Base-by-base conservation (phyloP, 1,284 basidiomycete genomes). In the Apiotrichum siamense region DNA sequence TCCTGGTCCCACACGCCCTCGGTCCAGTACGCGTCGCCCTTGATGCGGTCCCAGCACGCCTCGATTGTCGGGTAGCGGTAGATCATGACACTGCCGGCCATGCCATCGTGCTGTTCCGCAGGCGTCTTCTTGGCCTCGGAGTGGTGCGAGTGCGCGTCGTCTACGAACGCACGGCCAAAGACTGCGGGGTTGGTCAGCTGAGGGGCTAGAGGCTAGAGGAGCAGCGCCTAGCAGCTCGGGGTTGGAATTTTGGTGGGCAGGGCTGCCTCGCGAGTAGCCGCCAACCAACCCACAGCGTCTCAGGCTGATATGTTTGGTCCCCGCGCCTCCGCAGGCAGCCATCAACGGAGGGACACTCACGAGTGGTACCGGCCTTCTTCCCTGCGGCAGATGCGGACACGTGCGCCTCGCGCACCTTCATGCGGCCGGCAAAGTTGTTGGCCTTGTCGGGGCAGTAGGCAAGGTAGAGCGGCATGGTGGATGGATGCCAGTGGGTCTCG, bases 31-130 rank as follows among this genome's bases (percentile, higher is more conserved):
- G 64, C 59, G 48, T 72, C 69, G 15, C 50, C 47, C 49, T 61
- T 65, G 36, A 72, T 59, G 39, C 66, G 49, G 27, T 56, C 52
- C 67, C 66, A 70, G 24, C 58, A 61, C 5, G 51, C 57, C 20
- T 62, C 63, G 24, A 70, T 40, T 9, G 50, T 49, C 9, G 56
- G 53, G 24, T 60, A 57, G 11, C 63, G 61, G 55, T 67, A 57
- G 36, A 70, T 52, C 66, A 72, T 64, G 40, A 70, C 51, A 18
- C 58, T 62, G 6, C 69, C 69, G 5, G 62, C 63, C 62, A 72
- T 69, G 5, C 47, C 47, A 31, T 32, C 31, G 47, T 42, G 29
- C 44, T 45, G 44, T 12, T 37, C 44, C 35, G 24, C 35, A 1
- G 35, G 44, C 13, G 40, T 49, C 18, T 32, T 27, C n/a, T 23